Base-by-base conservation (phyloP, 2,329 filamentous ascomycete species). In the Talaromyces sp. region DNA sequence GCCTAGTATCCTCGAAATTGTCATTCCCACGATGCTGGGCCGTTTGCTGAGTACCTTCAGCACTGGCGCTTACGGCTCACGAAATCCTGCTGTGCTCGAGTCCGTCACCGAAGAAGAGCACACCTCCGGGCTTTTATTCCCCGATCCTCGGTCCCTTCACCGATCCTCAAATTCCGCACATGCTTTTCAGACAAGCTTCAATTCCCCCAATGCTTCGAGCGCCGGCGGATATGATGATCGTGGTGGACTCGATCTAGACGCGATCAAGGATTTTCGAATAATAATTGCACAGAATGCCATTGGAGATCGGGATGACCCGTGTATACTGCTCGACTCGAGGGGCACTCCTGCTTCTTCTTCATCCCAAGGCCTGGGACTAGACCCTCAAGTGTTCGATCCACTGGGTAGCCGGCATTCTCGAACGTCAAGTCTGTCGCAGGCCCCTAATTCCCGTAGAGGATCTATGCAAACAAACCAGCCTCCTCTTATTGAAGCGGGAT, bases 101-200 rank as follows among this genome's bases (percentile, higher is more conserved):
- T 81, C 79, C 25, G 77, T 80, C 25, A 81, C 78, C 1, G 79
- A 81, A 65, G 79, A 81, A 66, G 78, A 80, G 65, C 79, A 81
- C 66, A 81, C 79, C 5, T 79, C 79, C 52, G 76, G 77, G 42
- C 73, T 81, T 52, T 70, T 81, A 60, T 81, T 80, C 65, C 80
- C 79, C 37, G 78, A 80, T 69, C 73, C 75, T 44, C 79, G 72
- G 63, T 70, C 76, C 14, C 76, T 77, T 61, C 75, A 76, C 61
- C 75, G 72, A 39, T 78, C 77, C 48, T 73, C 75, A 67, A 73
- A 70, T 55, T 73, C 76, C 66, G 73, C 73, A n/a, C 77, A 74
- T 64, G 75, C 75, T 63, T 70, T 77, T 21, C 78, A 77, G 66
- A 74, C 77, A 52, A 73, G 74, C 42, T 72, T 75, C 63, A 71